These are phyloP conservation scores for Phytophthora capsici DNA, from an alignment of 352 stramenopile species.

Conservation along the genomic window DNA sequence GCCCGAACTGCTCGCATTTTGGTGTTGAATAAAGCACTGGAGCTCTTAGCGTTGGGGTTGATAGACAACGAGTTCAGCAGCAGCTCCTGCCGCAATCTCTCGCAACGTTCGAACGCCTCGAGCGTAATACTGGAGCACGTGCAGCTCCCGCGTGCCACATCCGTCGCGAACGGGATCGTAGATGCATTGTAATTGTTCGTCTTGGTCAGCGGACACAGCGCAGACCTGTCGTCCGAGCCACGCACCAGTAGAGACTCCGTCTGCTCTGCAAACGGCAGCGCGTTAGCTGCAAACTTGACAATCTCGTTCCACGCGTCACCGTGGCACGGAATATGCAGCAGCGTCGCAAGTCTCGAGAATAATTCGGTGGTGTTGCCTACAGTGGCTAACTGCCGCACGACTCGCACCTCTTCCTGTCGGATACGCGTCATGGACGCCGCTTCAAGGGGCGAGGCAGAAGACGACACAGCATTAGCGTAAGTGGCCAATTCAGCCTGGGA, in stretches of 20 bases:
- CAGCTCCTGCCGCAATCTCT: constrained; percentile 75
- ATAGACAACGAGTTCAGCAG: constrained; percentile 85
- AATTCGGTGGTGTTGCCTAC: constrained; percentile 66
- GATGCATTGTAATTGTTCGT: constrained; percentile 92
- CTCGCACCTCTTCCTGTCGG: constrained; percentile 62
- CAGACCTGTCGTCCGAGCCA: constrained; percentile 86
- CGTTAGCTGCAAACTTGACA: constrained; percentile 73
- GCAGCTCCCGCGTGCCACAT: constrained; percentile 83
- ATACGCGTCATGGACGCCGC: constrained; percentile 3
- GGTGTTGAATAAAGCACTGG: constrained; percentile 63
- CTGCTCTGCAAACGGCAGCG: constrained; percentile 82
- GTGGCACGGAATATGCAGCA: constrained; percentile 78
- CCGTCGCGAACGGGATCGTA: constrained; percentile 65
- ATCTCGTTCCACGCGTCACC: constrained; percentile 83
- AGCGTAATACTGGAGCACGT: constrained; percentile 85
- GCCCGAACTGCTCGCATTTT: constrained; percentile 70
- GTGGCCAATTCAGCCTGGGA: constrained; percentile 53
- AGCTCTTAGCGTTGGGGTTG: constrained; percentile 77
- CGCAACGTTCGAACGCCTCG: constrained; percentile 67
- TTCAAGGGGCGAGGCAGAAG: constrained; percentile 1
- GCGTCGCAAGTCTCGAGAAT: constrained; percentile 62
- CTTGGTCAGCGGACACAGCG: constrained; percentile 71
- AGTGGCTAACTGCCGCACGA: constrained; percentile 68
- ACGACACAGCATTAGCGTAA: constrained; percentile 49
- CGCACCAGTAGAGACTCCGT: constrained; percentile 85